Evolutionary conservation across 2,329 filamentous ascomycete species (phyloP).

Genomic region (Monilinia vaccinii-corymbosi): DNA sequence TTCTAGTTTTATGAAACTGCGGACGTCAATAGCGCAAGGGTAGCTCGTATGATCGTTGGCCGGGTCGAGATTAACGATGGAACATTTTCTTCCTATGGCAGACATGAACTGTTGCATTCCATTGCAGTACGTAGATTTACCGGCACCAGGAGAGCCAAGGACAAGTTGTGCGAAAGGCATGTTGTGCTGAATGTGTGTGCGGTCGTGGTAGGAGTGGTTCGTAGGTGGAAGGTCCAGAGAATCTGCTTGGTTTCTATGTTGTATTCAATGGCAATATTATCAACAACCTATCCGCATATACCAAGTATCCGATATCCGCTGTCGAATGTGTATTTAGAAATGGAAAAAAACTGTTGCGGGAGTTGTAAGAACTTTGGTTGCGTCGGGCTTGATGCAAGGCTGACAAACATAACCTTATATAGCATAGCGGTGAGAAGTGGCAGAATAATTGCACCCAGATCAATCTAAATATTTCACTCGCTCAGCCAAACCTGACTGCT

Average conservation of each 20-base stretch:
- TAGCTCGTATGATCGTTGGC: conserved; percentile 92
- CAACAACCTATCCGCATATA: background rate
- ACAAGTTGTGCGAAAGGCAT: conserved; percentile 49
- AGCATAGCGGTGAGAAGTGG: background rate
- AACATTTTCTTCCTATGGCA: conserved; percentile 90
- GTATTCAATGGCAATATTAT: background rate
- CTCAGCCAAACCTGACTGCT: no score
- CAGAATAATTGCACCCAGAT: background rate
- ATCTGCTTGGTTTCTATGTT: background rate
- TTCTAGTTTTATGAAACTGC: conserved; percentile 79
- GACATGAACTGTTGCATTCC: conserved; percentile 98
- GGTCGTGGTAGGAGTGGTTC: background rate
- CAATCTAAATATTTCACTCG: conserved; percentile 6
- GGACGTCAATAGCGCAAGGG: conserved; percentile 81
- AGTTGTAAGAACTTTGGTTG: background rate
- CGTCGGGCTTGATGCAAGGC: background rate
- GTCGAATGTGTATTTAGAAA: background rate
- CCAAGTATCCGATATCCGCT: background rate
- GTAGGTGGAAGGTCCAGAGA: background rate
- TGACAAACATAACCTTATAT: background rate
- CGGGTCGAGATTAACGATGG: conserved; percentile 91
- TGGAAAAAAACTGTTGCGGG: background rate
- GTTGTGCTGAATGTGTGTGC: background rate
- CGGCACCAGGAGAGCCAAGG: conserved; percentile 87
- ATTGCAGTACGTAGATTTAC: conserved; percentile 97